phyloP scores from a whole-genome alignment of 495 filamentous ascomycete species.

The Penicillium cinerascens region DNA sequence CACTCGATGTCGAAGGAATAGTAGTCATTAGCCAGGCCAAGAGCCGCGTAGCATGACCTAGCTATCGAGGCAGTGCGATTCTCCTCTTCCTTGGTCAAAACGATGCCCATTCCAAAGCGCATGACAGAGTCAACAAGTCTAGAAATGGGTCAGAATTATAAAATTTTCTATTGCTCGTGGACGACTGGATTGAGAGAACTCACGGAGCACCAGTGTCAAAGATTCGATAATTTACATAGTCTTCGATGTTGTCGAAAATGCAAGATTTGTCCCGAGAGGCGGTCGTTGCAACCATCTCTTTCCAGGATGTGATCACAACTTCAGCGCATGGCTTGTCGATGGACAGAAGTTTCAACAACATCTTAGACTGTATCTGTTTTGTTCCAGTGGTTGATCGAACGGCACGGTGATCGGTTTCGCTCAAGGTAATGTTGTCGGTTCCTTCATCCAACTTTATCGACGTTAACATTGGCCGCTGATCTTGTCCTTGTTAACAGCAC shows the following conservation, averaged over 20 bases:
- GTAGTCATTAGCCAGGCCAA: slow-evolving; percentile 24
- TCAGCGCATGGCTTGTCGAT: slow-evolving; percentile 21
- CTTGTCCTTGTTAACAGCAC: background rate
- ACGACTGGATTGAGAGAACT: slow-evolving; percentile 5
- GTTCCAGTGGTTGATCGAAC: slow-evolving; percentile 20
- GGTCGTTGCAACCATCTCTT: slow-evolving; percentile 22
- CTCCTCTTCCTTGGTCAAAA: slow-evolving; percentile 15
- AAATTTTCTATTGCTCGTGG: slow-evolving; percentile 5
- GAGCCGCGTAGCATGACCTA: slow-evolving; percentile 20
- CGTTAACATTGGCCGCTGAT: background rate
- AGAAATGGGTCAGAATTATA: background rate
- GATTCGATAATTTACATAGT: slow-evolving; percentile 25
- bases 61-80: slow-evolving; percentile 8
- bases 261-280: slow-evolving; percentile 19
- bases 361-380: slow-evolving; percentile 26
- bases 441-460: slow-evolving; percentile 11
- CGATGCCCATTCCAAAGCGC: slow-evolving; percentile 23
- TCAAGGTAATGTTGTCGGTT: slow-evolving; percentile 15
- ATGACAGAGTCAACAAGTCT: slow-evolving; percentile 20
- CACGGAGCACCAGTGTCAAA: slow-evolving; percentile 25
- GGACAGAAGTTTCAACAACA: slow-evolving; percentile 22
- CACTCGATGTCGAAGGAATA: slow-evolving; percentile 26
- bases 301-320: slow-evolving; percentile 20
- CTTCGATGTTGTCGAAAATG: slow-evolving; percentile 14
- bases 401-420: slow-evolving; percentile 25